phyloP scores from a whole-genome alignment of 352 stramenopile genomes.

The Pythium diclinum region DNA sequence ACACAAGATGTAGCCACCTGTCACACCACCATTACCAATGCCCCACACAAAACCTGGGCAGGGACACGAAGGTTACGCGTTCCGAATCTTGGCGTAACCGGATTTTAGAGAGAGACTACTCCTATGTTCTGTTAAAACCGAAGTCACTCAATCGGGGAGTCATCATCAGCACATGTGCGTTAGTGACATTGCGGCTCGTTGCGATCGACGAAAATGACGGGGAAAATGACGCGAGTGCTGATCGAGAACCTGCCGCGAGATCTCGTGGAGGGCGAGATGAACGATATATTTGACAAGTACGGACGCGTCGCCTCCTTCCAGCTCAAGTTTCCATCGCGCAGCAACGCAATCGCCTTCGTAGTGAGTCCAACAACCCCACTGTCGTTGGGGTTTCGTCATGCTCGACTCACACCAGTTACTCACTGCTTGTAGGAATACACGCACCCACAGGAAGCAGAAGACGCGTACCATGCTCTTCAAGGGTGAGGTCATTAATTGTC shows the following conservation, averaged over 20 bases:
- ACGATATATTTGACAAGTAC: constrained; percentile 51
- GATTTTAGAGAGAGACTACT: background rate
- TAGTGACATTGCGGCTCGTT: background rate
- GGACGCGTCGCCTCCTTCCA: constrained; percentile 40
- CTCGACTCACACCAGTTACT: background rate
- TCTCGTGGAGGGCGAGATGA: constrained; percentile 55
- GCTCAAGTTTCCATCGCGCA: constrained; percentile 54
- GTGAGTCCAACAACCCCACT: constrained; percentile 27
- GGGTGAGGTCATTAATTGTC: constrained; percentile 28
- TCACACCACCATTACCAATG: background rate
- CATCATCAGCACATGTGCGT: background rate
- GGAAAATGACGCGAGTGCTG: constrained; percentile 13
- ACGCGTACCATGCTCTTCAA: constrained; percentile 58
- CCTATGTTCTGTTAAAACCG: background rate
- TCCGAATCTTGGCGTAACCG: background rate
- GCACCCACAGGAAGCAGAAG: constrained; percentile 45
- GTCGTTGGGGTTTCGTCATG: too few species aligned
- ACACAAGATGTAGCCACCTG: constrained; percentile 4
- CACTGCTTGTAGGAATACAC: constrained; percentile 47
- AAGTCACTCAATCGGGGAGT: background rate
- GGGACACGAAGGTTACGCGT: background rate
- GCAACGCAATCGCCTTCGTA: constrained; percentile 55
- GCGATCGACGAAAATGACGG: background rate
- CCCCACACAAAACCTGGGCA: background rate
- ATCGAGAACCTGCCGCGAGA: constrained; percentile 62